Evolutionary conservation across 2,329 filamentous ascomycete genomes (phyloP), one percentile per base, ranked within the genome.

Genomic region (Ceratocystis cubensis): DNA sequence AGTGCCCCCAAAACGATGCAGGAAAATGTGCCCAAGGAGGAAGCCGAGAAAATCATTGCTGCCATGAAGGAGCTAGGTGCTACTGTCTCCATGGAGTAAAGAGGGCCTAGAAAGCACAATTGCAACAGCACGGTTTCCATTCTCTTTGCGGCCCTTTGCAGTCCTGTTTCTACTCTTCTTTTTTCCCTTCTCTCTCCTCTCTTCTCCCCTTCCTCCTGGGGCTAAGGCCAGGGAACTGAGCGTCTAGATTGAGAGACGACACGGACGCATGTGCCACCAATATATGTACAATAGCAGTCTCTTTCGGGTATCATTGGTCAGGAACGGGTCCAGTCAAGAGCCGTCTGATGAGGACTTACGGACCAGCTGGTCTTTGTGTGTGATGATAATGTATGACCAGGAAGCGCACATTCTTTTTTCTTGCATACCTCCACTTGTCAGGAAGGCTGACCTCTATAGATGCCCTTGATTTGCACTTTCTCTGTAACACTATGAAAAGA

Each of bases 1-100:
- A 91, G 89, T 75, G 92, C 89, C 72, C 94, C 94, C 70, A 99
- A 99, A 88, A 81, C 90, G 77, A 89, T 99, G 90, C 97, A 97
- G 87, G 94, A 99, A 80, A 92, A 89, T 64, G 91, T 99, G 71
- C 89, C 93, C 70, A 99, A 99, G 85, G 94, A 99, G 75, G 95
- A 99, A 77, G 91, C 91, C 6, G 93, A 97, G 84, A 99, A 99
- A 87, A 96, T 99, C 74, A 85, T 99, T 68, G 89, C 90, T 77
- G 86, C 89, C 53, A 83, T 99, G 81, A 97, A 97, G 85, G 92
- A 84, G 71, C 80, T 99, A 69, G 94, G 94, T 71, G 94, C 88
- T 70, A 91, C 89, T 70, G 93, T 90, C 69, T 80, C 84, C 70
- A 94, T 99, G 89, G 94, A 99, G 77, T 97, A 90, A 15, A 80